These are phyloP conservation scores for Acrocalymma vagum DNA, from an alignment of 2,329 filamentous ascomycete genomes.

Conservation along the genomic window DNA sequence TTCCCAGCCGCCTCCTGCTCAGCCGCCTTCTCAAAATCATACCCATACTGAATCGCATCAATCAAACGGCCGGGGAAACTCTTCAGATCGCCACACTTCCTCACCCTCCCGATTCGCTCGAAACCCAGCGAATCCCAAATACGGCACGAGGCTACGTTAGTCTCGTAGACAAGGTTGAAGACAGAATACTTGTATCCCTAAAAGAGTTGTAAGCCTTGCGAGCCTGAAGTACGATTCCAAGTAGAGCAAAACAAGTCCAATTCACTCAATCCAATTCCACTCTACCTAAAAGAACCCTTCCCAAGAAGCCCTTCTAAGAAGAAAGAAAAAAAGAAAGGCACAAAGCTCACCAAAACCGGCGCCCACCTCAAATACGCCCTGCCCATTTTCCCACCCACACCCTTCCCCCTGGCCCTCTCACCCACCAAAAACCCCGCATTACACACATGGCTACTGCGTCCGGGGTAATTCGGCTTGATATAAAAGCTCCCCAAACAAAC, in stretches of 20 bases:
- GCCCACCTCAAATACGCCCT: constrained; percentile 55
- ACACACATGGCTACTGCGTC: constrained; percentile 84
- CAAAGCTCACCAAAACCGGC: constrained; percentile 43
- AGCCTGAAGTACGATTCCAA: neutral
- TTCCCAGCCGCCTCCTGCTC: no score
- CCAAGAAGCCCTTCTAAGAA: no score
- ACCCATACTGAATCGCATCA: constrained; percentile 19
- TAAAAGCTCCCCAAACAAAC: constrained; percentile 80
- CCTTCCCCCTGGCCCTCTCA: constrained; percentile 46
- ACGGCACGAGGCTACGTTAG: constrained; percentile 82
- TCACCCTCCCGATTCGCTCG: constrained; percentile 82
- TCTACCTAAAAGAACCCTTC: neutral
- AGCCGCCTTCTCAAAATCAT: constrained; percentile 21
- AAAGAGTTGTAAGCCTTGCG: no score
- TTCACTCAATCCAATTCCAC: neutral
- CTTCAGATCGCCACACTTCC: constrained; percentile 38
- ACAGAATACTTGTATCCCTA: constrained; percentile 85
- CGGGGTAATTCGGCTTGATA: constrained; percentile 88
- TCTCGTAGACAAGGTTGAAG: constrained; percentile 90
- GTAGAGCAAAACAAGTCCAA: neutral
- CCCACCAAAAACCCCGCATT: constrained; percentile 59
- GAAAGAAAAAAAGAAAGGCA: neutral
- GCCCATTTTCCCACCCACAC: constrained; percentile 53
- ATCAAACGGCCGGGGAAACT: constrained; percentile 15
- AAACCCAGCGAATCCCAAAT: constrained; percentile 89